These are phyloP conservation scores for Phragmites australis DNA, from an alignment of 176 grass and related monocot species.

Conservation along the genomic window DNA sequence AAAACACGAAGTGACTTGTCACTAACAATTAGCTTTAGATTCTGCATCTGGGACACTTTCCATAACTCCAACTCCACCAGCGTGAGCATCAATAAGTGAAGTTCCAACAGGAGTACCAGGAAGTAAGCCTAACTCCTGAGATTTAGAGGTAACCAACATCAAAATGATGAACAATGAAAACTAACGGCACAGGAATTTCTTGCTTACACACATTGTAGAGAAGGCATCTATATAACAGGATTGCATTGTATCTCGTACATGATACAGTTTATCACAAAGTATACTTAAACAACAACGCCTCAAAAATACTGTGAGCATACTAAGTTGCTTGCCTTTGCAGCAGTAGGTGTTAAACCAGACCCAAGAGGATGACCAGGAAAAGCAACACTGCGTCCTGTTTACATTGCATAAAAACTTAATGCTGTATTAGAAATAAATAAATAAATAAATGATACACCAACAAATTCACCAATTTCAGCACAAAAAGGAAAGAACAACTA, in stretches of 20 bases:
- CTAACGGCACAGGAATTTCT: background rate
- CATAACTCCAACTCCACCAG: slow-evolving; percentile 94
- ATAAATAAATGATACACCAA: background rate
- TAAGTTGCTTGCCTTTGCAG: slow-evolving; percentile 83
- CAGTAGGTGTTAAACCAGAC: slow-evolving; percentile 79
- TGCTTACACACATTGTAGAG: slow-evolving; percentile 20
- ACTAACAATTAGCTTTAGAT: slow-evolving; percentile 58
- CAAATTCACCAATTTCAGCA: slow-evolving; percentile 7
- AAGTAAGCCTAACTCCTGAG: slow-evolving; percentile 78
- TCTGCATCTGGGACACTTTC: slow-evolving; percentile 61
- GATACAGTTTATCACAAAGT: background rate
- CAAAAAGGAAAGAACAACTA: slow-evolving; percentile 23
- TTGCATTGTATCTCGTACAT: slow-evolving; percentile 1
- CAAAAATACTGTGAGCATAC: slow-evolving; percentile 18
- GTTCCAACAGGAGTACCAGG: slow-evolving; percentile 88
- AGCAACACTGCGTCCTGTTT: slow-evolving; percentile 86
- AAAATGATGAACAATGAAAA: slow-evolving; percentile 1
- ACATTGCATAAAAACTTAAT: slow-evolving; percentile 23
- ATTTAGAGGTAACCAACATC: slow-evolving; percentile 21
- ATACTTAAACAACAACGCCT: slow-evolving; percentile 24
- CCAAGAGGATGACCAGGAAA: slow-evolving; percentile 98
- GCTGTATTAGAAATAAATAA: slow-evolving; percentile 31
- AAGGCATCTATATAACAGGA: slow-evolving; percentile 20
- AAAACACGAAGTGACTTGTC: slow-evolving; percentile 17
- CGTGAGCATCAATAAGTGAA: slow-evolving; percentile 96